Conservation (phyloP, 2,329 filamentous ascomycete genomes). For the Penicillium frequentans region DNA sequence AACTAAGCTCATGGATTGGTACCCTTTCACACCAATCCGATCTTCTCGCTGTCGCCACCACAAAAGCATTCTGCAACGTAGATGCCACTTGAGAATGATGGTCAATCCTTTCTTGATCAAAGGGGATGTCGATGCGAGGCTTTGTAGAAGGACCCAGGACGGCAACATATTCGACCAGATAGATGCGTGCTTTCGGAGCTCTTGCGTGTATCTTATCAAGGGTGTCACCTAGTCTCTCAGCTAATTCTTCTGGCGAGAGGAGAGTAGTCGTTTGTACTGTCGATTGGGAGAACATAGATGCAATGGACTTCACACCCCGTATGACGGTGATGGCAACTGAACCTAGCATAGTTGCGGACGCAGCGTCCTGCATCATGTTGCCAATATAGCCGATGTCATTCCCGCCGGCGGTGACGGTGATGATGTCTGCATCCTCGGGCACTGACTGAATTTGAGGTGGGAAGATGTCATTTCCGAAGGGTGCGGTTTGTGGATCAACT, state of each 20-base stretch:
- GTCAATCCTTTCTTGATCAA: slow-evolving; percentile 11
- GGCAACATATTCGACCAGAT: slow-evolving; percentile 17
- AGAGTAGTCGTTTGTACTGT: neutral
- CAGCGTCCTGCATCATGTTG: slow-evolving; percentile 12
- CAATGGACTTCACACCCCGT: neutral
- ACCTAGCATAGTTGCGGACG: neutral
- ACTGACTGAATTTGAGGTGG: slow-evolving; percentile 11
- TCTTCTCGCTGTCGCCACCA: slow-evolving; percentile 2
- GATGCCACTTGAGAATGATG: slow-evolving; percentile 9
- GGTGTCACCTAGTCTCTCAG: slow-evolving; percentile 6
- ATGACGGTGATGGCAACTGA: neutral
- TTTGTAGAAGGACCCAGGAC: slow-evolving; percentile 13
- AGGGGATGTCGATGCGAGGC: slow-evolving; percentile 6
- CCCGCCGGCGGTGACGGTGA: slow-evolving; percentile 17
- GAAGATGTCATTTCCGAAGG: slow-evolving; percentile 1
- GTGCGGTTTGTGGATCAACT: slow-evolving; percentile 5
- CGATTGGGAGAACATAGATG: neutral
- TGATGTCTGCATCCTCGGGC: slow-evolving; percentile 12
- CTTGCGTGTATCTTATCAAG: slow-evolving; percentile 12
- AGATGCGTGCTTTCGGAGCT: slow-evolving; percentile 12
- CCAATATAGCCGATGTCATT: slow-evolving; percentile 19
- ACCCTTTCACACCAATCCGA: slow-evolving; percentile 16
- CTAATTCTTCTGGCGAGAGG: slow-evolving; percentile 5
- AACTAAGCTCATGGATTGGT: slow-evolving; percentile 15
- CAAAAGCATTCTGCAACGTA: slow-evolving; percentile 12